Conservation (phyloP, 2,329 filamentous ascomycete species). For the Huntiella omanensis region DNA sequence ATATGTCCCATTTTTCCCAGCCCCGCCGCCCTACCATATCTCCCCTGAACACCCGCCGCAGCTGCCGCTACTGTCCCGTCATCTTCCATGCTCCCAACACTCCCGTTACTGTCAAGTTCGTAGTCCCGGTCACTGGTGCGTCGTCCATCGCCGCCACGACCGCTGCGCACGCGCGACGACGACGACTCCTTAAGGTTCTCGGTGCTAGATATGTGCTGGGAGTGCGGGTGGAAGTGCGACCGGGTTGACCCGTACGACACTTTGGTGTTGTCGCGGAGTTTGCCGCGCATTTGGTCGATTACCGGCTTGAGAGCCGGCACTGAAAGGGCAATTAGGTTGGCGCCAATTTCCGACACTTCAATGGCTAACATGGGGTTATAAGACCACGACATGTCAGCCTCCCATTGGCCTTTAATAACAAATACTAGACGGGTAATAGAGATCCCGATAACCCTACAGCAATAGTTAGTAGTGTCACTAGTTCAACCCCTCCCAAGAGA, state of each 20-base stretch:
- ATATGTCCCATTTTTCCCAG: not conserved
- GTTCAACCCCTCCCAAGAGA: not conserved
- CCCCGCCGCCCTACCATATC: not conserved
- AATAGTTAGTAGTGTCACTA: not conserved
- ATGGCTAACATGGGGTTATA: slow-evolving; percentile 31
- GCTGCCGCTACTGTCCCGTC: not conserved
- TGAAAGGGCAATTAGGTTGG: slow-evolving; percentile 30
- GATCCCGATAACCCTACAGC: slow-evolving; percentile 27
- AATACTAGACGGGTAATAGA: slow-evolving; percentile 28
- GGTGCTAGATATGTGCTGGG: slow-evolving; percentile 15
- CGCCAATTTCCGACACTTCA: slow-evolving; percentile 30
- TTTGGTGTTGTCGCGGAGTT: slow-evolving; percentile 14
- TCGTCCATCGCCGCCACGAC: not conserved
- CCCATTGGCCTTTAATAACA: slow-evolving; percentile 28
- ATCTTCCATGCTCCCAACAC: slow-evolving; percentile 1
- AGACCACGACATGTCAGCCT: slow-evolving; percentile 28
- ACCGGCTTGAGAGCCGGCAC: slow-evolving; percentile 31
- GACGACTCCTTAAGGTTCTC: slow-evolving; percentile 10
- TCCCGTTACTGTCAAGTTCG: slow-evolving; percentile 9
- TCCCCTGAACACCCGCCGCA: not conserved
- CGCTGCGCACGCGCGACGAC: slow-evolving; percentile 4
- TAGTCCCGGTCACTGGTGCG: slow-evolving; percentile 2
- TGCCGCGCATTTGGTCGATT: slow-evolving; percentile 19
- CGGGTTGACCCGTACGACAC: slow-evolving; percentile 15
- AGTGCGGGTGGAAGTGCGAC: slow-evolving; percentile 16